Base-by-base conservation (phyloP, 1,139 yeast species). In the Yamadazyma diospyri region DNA sequence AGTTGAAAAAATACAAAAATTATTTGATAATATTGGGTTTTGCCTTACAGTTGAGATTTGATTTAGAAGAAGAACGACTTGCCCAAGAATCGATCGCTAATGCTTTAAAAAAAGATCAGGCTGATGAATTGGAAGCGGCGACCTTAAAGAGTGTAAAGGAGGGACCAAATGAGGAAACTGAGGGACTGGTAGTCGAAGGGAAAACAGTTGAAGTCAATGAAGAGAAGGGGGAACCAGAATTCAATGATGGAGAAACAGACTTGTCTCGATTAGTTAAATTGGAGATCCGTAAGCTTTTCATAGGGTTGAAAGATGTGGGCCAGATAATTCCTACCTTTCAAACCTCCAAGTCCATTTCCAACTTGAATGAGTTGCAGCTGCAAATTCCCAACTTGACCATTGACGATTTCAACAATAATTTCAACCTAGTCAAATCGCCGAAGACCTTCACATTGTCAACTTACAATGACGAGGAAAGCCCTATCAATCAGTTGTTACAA, bases 21-120 rank as follows among this genome's bases (percentile, higher is more conserved):
- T 74, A 74, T 50, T 56, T 72, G 29, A 55, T 63, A 29, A 62
- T 66, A 30, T 59, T 73, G 32, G 76, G 72, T 6, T 64, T 63
- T 45, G 78, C 74, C 1, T 62, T 73, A 38, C 70, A 66, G 41
- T 57, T 72, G 38, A 59, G 74, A 40, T 65, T 67, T 39, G 71
- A 67, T 36, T 53, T 65, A 38, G 69, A 66, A 40, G 69, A 55
- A 33, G 57, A 52, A 28, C n/a, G n/a, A n/a, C n/a, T n/a, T n/a
- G n/a, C n/a, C n/a, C n/a, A n/a, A n/a, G 62, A 61, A 35, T 51
- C 30, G 16, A 26, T 17, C 21, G 23, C 37, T 22, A 35, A 16
- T 21, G 31, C 10, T 7, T 27, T 8, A 7, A 28, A 10, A 9
- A 24, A 13, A 13, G 34, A 24, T 9, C 5, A 13, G 14, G 21